These are phyloP conservation scores for Xylaria sp. DNA, from an alignment of 495 filamentous ascomycete genomes.

Conservation along the genomic window DNA sequence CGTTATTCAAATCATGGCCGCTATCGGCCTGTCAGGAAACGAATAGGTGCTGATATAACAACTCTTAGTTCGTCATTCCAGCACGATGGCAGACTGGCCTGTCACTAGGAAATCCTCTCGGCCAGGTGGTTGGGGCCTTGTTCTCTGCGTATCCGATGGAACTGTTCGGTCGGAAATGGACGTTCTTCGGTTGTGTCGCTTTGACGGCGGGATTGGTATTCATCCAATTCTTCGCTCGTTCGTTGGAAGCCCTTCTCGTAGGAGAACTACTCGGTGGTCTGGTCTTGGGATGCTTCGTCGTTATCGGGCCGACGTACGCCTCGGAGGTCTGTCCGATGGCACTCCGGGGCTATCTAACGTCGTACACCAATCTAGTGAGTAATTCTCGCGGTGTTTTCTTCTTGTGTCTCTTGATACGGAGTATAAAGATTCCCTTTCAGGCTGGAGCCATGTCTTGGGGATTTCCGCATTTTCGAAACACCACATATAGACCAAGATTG, in stretches of 20 bases:
- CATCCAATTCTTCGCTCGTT: slow-evolving; percentile 64
- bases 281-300: slow-evolving; percentile 59
- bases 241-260: slow-evolving; percentile 49
- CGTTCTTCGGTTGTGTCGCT: slow-evolving; percentile 50
- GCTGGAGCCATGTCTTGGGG: background rate
- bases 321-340: slow-evolving; percentile 67
- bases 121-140: slow-evolving; percentile 55
- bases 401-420: background rate
- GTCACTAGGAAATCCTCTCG: slow-evolving; percentile 52
- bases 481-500: background rate
- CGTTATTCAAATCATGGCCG: background rate
- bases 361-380: slow-evolving; percentile 61
- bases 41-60: slow-evolving; percentile 9
- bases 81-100: slow-evolving; percentile 59
- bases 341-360: slow-evolving; percentile 63
- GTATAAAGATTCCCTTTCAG: background rate
- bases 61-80: slow-evolving; percentile 44
- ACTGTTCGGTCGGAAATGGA: slow-evolving; percentile 53
- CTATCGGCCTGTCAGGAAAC: background rate
- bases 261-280: slow-evolving; percentile 62
- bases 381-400: background rate
- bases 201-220: slow-evolving; percentile 59
- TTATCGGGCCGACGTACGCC: slow-evolving; percentile 66
- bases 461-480: background rate
- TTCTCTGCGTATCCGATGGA: slow-evolving; percentile 55